Conservation (phyloP, 1,139 yeast species). For the Scheffersomyces illinoinensis region DNA sequence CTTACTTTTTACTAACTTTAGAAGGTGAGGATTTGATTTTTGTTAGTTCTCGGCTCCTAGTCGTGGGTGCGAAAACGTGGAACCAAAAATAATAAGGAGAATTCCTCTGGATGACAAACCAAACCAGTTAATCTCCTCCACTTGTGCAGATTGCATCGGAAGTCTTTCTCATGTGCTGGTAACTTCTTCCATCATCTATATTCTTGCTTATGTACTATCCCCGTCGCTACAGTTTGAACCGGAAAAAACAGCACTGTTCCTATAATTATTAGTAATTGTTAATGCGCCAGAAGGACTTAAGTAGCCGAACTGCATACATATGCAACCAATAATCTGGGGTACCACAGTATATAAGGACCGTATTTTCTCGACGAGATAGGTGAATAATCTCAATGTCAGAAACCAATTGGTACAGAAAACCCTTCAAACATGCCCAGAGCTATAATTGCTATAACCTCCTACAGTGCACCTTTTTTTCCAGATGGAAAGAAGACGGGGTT, state of each 20-base stretch:
- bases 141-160: background rate
- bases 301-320: background rate
- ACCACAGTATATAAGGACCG: background rate
- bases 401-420: background rate
- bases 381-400: background rate
- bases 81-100: background rate
- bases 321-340: background rate
- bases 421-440: constrained; percentile 32
- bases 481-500: constrained; percentile 61
- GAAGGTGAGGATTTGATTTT: no score
- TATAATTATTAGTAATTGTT: no score
- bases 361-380: background rate
- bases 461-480: constrained; percentile 49
- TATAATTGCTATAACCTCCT: constrained; percentile 52
- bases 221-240: background rate
- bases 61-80: background rate
- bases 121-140: background rate
- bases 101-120: background rate
- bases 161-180: background rate
- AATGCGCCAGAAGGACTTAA: background rate
- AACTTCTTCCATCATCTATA: background rate
- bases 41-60: background rate
- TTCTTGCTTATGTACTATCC: background rate
- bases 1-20: no score
- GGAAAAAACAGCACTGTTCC: background rate